A percentile compares a stretch with the other conserved stretches of the same genome.
Evolutionary conservation across 2,329 filamentous ascomycete genomes (phyloP).

Genomic region (Mollisia scopiformis): DNA sequence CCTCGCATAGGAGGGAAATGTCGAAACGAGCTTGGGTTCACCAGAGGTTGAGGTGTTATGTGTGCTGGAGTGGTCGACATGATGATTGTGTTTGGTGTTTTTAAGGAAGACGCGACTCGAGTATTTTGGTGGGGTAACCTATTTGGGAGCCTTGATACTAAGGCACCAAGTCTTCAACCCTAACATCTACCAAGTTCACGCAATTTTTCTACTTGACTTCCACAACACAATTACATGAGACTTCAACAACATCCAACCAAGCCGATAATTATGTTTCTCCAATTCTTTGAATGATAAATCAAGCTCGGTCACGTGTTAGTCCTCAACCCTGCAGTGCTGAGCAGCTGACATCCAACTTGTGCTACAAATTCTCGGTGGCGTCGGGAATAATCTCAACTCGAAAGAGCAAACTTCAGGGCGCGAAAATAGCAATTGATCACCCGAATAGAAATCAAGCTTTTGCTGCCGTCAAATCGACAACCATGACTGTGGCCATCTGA

Average conservation of each 20-base stretch:
- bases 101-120: no score
- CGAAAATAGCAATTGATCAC: neutral
- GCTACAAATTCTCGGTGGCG: neutral
- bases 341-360: neutral
- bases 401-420: neutral
- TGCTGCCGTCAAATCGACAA: neutral
- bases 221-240: no score
- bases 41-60: neutral
- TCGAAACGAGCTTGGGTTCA: neutral
- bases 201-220: no score
- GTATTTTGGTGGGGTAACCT: no score
- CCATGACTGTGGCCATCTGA: neutral
- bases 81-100: conserved; percentile 5
- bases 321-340: neutral
- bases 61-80: conserved; percentile 7
- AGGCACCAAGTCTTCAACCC: no score
- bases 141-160: no score
- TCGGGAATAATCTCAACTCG: neutral
- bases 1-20: conserved; percentile 7
- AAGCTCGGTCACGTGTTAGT: neutral
- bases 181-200: no score
- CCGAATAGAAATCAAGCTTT: neutral
- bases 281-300: neutral
- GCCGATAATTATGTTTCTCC: no score
- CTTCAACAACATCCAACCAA: no score